phyloP scores from a whole-genome alignment of 1,284 basidiomycete genomes.

The Paramarasmius palmivorus region DNA sequence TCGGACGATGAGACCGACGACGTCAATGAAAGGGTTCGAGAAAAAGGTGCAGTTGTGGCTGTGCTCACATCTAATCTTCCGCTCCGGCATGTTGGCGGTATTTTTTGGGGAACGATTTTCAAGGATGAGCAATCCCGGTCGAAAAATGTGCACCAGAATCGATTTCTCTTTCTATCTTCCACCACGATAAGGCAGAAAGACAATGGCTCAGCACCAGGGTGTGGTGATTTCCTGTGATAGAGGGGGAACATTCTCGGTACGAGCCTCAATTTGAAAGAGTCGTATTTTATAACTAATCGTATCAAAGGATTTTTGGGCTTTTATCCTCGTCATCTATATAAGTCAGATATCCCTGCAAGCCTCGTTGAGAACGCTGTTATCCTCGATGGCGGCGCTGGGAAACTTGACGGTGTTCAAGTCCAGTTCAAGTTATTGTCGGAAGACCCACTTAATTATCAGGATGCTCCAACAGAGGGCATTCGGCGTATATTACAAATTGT shows the following conservation, averaged over 20 bases:
- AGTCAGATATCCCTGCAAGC: background rate
- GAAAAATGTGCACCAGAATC: too few species aligned
- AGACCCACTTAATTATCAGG: slow-evolving; percentile 51
- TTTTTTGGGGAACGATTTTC: too few species aligned
- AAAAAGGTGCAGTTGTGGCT: too few species aligned
- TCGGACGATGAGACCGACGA: too few species aligned
- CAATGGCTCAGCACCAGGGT: background rate
- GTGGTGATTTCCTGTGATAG: slow-evolving; percentile 1
- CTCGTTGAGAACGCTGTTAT: slow-evolving; percentile 6
- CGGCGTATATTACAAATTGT: slow-evolving; percentile 64
- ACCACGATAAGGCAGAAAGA: too few species aligned
- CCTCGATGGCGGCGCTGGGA: background rate
- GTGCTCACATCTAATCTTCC: too few species aligned
- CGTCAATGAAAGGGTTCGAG: too few species aligned
- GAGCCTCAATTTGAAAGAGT: background rate
- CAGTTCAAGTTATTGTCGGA: slow-evolving; percentile 6
- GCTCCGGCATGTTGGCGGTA: too few species aligned
- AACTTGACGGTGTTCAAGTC: slow-evolving; percentile 2
- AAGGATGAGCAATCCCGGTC: too few species aligned
- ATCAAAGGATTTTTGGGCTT: slow-evolving; percentile 4
- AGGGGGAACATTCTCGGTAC: slow-evolving; percentile 5
- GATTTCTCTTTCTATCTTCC: too few species aligned
- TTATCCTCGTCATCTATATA: slow-evolving; percentile 6
- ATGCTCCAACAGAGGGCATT: slow-evolving; percentile 74
- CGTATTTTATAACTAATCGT: background rate